Evolutionary conservation across 345 rosid species (phyloP), one percentile per base, ranked within the genome.

Genomic region (Salix viminalis): DNA sequence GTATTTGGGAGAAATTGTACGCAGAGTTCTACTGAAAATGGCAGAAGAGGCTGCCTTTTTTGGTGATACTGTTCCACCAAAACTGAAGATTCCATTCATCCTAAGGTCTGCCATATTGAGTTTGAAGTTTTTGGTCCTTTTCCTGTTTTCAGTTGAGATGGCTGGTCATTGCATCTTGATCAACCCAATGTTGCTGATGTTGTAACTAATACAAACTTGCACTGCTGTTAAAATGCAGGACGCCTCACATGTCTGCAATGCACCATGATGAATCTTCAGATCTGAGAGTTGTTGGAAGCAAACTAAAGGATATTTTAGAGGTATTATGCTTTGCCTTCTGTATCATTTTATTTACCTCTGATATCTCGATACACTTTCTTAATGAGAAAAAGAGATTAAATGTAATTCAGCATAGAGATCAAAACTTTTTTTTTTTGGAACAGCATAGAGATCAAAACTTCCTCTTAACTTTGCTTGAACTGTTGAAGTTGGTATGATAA

Each of bases 1-100:
- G 99, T 96, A 96, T 80, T 82, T 96, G 89, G 99, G 98, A 84
- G 99, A 96, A 74, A 91, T 94, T 78, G 85, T 88, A 73, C 94
- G 97, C 41, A 86, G 96, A 85, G 94, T 96, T 79, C 84, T 96
- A 73, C 75, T 87, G 37, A 90, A 85, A 80, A 88, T 94, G 94
- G 97, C 98, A 28, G 90, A 90, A 83, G 98, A 96, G 79, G 97
- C 98, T 77, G 83, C 77, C 65, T 85, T 96, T 80, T 96, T 96
- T 70, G 98, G 99, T 8, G 93, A 90, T 62, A 80, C 75, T 3
- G 89, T 92, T 74, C 98, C 98, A 10, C 85, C 87, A 61, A 91
- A 94, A 78, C 84, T 96, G 67, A 85, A 82, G 79, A 79, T 83
- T 73, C 86, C 96, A 62, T 91, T 90, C 80, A 80, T 85, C 76